Conservation (phyloP, 2,329 filamentous ascomycete species). For the Colletotrichum sublineola region DNA sequence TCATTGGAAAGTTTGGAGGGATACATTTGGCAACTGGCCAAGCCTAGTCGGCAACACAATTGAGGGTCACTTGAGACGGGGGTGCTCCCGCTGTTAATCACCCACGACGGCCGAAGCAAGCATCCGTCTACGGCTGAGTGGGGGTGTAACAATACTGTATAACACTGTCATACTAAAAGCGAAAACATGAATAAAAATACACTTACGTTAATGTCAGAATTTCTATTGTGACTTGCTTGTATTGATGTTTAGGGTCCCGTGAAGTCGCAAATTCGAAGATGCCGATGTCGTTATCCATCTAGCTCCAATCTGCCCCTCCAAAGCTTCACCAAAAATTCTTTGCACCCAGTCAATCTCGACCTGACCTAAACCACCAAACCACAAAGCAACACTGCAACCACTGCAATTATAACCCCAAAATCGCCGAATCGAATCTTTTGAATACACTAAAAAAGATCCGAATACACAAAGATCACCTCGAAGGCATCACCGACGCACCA, state of each 20-base stretch:
- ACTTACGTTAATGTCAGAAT: too few species aligned
- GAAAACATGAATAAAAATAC: neutral
- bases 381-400: neutral
- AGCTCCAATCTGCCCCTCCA: constrained; percentile 39
- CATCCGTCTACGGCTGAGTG: neutral
- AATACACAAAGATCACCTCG: neutral
- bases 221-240: neutral
- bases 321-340: constrained; percentile 42
- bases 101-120: neutral
- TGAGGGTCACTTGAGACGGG: neutral
- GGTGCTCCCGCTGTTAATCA: neutral
- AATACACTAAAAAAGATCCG: neutral
- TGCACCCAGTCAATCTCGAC: constrained; percentile 26
- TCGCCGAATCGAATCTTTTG: neutral
- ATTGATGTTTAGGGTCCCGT: neutral
- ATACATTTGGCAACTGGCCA: too few species aligned
- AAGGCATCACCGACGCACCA: neutral
- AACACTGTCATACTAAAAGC: constrained; percentile 12
- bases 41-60: neutral
- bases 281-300: constrained; percentile 1
- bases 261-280: neutral
- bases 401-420: neutral
- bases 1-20: neutral
- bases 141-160: constrained; percentile 19
- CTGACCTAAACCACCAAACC: constrained; percentile 21